Evolutionary conservation across 371 early-diverging fungal genomes (phyloP).

Genomic region (Rhizopus microsporus): DNA sequence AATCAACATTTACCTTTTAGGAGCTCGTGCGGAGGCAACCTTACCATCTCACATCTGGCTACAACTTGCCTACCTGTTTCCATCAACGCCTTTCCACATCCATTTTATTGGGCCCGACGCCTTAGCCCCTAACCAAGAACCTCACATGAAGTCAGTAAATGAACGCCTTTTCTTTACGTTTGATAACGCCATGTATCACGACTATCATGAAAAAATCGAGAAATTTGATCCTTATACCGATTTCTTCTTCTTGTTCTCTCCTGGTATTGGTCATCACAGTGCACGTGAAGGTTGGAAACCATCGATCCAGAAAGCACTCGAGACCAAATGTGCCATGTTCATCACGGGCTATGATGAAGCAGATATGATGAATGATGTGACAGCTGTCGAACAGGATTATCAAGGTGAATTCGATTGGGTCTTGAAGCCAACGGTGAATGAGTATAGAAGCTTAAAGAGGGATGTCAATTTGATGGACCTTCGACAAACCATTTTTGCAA

Average conservation of each 20-base stretch:
- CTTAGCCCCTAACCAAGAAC: constrained; percentile 56
- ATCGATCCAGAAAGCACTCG: constrained; percentile 68
- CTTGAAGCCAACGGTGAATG: constrained; percentile 70
- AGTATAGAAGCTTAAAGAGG: constrained; percentile 73
- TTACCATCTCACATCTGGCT: constrained; percentile 78
- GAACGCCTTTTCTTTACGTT: constrained; percentile 57
- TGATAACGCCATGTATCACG: constrained; percentile 47
- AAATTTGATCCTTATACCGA: constrained; percentile 82
- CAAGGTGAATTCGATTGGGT: constrained; percentile 75
- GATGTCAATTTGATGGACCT: constrained; percentile 78
- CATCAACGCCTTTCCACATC: constrained; percentile 75
- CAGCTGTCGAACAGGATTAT: constrained; percentile 62
- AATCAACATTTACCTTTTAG: constrained; percentile 74
- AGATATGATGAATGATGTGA: constrained; percentile 67
- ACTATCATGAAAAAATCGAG: constrained; percentile 50
- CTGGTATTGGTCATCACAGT: constrained; percentile 71
- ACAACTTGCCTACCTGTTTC: constrained; percentile 79
- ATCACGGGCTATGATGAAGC: constrained; percentile 76
- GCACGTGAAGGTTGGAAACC: constrained; percentile 73
- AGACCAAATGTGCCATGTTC: constrained; percentile 83
- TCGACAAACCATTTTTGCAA: constrained; percentile 73
- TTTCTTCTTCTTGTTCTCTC: constrained; percentile 81
- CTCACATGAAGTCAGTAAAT: constrained; percentile 45
- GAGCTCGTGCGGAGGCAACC: constrained; percentile 80
- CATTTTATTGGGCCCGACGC: constrained; percentile 85